Evolutionary conservation across 192 early-diverging fungal species (phyloP).

Genomic region (Backusella australiensis): DNA sequence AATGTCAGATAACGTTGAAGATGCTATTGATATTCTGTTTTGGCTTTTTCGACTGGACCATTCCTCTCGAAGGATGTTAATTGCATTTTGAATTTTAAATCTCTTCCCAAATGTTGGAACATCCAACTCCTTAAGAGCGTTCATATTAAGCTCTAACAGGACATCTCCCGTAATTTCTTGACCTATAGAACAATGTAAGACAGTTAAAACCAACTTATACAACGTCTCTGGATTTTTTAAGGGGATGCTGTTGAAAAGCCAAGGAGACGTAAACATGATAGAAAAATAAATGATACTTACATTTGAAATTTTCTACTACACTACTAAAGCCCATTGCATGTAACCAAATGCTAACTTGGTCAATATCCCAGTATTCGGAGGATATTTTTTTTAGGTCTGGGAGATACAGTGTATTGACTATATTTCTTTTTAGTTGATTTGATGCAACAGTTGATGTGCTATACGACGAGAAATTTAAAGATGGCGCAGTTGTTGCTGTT

Average conservation of each 20-base stretch:
- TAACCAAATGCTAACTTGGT: conserved; percentile 27
- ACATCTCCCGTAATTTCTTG: conserved; percentile 67
- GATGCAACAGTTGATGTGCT: neutral
- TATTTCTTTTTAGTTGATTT: neutral
- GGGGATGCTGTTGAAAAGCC: neutral
- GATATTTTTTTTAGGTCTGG: neutral
- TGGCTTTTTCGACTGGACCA: conserved; percentile 1
- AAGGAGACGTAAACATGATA: neutral
- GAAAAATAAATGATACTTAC: neutral
- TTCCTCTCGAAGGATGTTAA: conserved; percentile 45
- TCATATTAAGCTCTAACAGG: conserved; percentile 58
- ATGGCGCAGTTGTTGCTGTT: neutral
- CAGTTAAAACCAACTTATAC: neutral
- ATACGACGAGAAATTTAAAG: neutral
- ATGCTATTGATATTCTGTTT: conserved; percentile 5
- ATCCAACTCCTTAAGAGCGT: conserved; percentile 63
- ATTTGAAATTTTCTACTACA: conserved; percentile 16
- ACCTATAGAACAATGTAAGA: conserved; percentile 37
- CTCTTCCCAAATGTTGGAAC: conserved; percentile 64
- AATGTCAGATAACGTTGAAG: neutral
- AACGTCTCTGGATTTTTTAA: neutral
- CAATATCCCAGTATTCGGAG: conserved; percentile 25
- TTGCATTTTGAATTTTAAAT: conserved; percentile 64
- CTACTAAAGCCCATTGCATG: conserved; percentile 22
- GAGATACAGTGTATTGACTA: neutral